Conservation (phyloP, 2,329 filamentous ascomycete species). For the Colletotrichum falcatum region DNA sequence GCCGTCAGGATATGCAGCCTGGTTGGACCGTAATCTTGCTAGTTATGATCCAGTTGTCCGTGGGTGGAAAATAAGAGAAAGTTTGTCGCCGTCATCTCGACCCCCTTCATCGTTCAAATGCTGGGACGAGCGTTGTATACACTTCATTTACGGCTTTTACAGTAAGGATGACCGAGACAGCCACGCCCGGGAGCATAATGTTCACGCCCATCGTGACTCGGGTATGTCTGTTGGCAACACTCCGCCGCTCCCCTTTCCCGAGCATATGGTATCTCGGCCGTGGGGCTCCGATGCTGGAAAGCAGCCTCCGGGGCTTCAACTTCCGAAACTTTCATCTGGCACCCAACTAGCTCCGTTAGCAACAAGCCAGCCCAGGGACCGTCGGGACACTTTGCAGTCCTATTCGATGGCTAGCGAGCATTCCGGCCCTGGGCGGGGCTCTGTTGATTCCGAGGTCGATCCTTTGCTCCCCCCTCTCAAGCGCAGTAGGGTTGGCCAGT, state of each 20-base stretch:
- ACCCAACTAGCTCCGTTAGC: conserved; percentile 53
- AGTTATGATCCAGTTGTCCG: conserved; percentile 62
- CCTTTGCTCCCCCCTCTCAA: conserved; percentile 67
- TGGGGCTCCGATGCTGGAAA: conserved; percentile 50
- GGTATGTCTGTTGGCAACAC: conserved; percentile 56
- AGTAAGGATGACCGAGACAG: conserved; percentile 63
- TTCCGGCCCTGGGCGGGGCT: conserved; percentile 51
- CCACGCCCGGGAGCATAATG: conserved; percentile 61
- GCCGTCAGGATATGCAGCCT: conserved; percentile 61
- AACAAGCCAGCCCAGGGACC: conserved; percentile 52
- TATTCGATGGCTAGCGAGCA: conserved; percentile 57
- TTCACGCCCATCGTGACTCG: conserved; percentile 56
- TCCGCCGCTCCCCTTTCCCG: conserved; percentile 52
- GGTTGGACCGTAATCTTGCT: conserved; percentile 65
- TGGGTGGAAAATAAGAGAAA: conserved; percentile 53
- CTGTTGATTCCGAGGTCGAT: conserved; percentile 62
- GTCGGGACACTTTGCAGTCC: conserved; percentile 55
- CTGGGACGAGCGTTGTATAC: conserved; percentile 65
- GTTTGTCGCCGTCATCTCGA: conserved; percentile 51
- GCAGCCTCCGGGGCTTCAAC: conserved; percentile 51
- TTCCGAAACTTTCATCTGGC: conserved; percentile 53
- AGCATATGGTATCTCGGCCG: conserved; percentile 49
- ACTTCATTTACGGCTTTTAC: conserved; percentile 70
- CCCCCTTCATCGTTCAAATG: conserved; percentile 63
- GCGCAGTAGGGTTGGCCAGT: conserved; percentile 63